Conservation (phyloP, 2,329 filamentous ascomycete genomes). For the Aspergillus sp. region DNA sequence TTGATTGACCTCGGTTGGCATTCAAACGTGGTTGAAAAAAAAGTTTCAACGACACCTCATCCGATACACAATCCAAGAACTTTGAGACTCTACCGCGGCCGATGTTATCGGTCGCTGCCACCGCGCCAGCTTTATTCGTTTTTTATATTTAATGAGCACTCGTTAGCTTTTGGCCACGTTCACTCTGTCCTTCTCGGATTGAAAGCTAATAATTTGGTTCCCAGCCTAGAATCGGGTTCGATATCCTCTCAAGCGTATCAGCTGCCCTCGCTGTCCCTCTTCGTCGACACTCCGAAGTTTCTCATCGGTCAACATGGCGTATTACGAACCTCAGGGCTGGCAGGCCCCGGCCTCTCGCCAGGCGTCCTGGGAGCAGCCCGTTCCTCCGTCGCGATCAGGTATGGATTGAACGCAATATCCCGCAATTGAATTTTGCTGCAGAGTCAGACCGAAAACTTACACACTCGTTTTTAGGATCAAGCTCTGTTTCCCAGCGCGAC, state of each 20-base stretch:
- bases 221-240: conserved; percentile 25
- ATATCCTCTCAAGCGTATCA: conserved; percentile 25
- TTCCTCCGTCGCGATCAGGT: conserved; percentile 72
- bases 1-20: not conserved
- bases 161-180: not conserved
- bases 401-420: conserved; percentile 31
- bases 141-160: not conserved
- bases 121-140: conserved; percentile 4
- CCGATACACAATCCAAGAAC: conserved; percentile 6
- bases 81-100: conserved; percentile 5
- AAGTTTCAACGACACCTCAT: conserved; percentile 14
- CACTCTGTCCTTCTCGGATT: not conserved
- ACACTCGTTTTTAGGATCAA: conserved; percentile 58
- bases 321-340: conserved; percentile 68
- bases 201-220: conserved; percentile 21
- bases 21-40: conserved; percentile 1
- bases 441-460: conserved; percentile 20
- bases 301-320: conserved; percentile 56
- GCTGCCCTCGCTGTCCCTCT: conserved; percentile 20
- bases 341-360: conserved; percentile 60
- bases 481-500: conserved; percentile 71
- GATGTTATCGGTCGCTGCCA: conserved; percentile 18
- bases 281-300: conserved; percentile 16
- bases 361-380: conserved; percentile 71
- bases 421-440: conserved; percentile 1